Base-by-base conservation (phyloP, 2,329 filamentous ascomycete genomes). In the Ustulina deusta region DNA sequence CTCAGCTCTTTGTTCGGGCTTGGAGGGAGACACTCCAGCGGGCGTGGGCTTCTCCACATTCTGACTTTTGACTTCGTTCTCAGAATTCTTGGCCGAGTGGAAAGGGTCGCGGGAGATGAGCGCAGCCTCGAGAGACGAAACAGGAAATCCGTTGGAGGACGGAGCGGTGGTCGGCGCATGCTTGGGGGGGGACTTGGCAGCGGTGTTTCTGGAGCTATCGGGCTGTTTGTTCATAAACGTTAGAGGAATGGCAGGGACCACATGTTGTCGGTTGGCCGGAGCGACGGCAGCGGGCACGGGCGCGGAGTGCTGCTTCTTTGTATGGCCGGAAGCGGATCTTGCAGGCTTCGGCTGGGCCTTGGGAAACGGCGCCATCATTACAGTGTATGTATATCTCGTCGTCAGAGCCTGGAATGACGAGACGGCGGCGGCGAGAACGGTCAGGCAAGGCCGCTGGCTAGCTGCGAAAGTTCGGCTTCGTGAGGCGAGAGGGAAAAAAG, bases 171-270 rank as follows among this genome's bases (percentile, higher is more conserved):
- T 56, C 11, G 62, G 51, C 52, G 69, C 52, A 61, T 68, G 72
- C 42, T 72, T 73, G 62, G 55, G 22, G n/a, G 51, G 63, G 13
- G 67, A 36, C 36, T 70, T 73, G 59, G 55, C 51, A 20, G 49
- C 64, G 3, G 57, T 52, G 36, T 62, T 70, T 48, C 49, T 62
- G 42, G 56, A 49, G 56, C 62, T 60, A 65, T 66, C 72, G 20
- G 68, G 51, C 52, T 75, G 74, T 49, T 73, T 74, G 55, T 72
- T 69, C 59, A 78, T 74, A 63, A 75, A 70, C n/a, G 75, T 63
- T 57, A 78, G 66, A 25, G 77, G 77, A 62, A 79, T 77, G 34
- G 73, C 77, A 57, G 77, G 76, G 44, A 77, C 59, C 2, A 79
- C 75, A 52, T 73, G 63, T 52, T 72, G 74, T 68, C 74, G 75